Evolutionary conservation across 306 rosid genomes (phyloP).

Genomic region (Cucurbita pepo): DNA sequence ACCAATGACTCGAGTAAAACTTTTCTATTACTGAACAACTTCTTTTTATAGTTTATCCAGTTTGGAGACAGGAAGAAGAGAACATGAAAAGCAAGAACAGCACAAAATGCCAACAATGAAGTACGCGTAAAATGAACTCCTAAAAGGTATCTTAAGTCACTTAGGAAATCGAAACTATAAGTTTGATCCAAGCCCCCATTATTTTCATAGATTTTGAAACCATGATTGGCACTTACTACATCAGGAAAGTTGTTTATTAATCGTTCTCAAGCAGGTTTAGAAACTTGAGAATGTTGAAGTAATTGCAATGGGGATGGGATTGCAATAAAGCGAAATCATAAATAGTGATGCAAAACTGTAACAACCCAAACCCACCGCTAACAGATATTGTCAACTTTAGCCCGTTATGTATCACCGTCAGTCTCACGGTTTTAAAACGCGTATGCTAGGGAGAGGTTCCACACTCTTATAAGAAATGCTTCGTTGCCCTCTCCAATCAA

Average conservation of each 20-base stretch:
- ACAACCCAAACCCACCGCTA: too few relatives aligned
- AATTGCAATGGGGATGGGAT: not conserved
- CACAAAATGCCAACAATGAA: not conserved
- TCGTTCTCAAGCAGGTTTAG: too few relatives aligned
- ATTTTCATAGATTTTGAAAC: not conserved
- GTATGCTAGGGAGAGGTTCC: too few relatives aligned
- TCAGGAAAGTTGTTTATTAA: too few relatives aligned
- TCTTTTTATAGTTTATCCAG: not conserved
- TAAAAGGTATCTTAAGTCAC: not conserved
- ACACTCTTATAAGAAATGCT: too few relatives aligned
- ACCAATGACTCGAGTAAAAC: not conserved
- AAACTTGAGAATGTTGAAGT: not conserved
- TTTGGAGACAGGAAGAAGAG: not conserved
- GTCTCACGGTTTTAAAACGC: too few relatives aligned
- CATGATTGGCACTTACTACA: not conserved
- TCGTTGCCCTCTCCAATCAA: too few relatives aligned
- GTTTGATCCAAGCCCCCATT: not conserved
- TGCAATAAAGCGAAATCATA: not conserved
- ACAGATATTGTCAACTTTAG: too few relatives aligned
- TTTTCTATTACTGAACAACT: not conserved
- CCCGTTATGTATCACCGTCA: too few relatives aligned
- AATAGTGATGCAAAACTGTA: too few relatives aligned
- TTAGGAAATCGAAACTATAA: not conserved
- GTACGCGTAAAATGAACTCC: not conserved
- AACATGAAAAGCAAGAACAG: not conserved